phyloP scores from a whole-genome alignment of 148 eudicot species.

The Vaccinium darrowii region DNA sequence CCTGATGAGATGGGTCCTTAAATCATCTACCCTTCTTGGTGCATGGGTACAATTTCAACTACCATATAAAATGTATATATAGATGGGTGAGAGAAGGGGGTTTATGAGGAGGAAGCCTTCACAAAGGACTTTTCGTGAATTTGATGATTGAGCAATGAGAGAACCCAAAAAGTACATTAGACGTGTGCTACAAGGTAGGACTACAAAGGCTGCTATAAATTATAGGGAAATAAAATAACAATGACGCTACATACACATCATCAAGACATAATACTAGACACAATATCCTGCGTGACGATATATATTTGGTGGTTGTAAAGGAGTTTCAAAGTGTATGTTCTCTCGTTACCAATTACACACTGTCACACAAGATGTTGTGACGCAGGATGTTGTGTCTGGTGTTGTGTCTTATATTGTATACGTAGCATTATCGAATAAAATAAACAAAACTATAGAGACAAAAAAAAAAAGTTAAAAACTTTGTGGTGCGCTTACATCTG shows the following conservation, averaged over 20 bases:
- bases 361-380: too few species aligned
- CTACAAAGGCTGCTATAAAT: constrained; percentile 14
- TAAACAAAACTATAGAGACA: neutral
- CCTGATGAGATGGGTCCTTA: constrained; percentile 11
- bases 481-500: constrained; percentile 15
- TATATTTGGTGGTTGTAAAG: too few species aligned
- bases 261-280: too few species aligned
- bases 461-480: neutral
- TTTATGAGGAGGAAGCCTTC: neutral
- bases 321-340: too few species aligned
- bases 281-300: too few species aligned
- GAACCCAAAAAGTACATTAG: neutral
- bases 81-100: neutral
- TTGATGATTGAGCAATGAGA: constrained; percentile 22
- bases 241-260: too few species aligned
- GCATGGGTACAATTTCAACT: constrained; percentile 12
- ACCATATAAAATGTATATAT: neutral
- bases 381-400: too few species aligned
- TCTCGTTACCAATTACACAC: too few species aligned
- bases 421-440: neutral
- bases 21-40: constrained; percentile 21
- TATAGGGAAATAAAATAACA: neutral
- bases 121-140: neutral
- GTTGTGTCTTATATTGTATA: too few species aligned
- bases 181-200: neutral